Evolutionary conservation across 257 asterid species (phyloP).

Genomic region (Solanum chilense): DNA sequence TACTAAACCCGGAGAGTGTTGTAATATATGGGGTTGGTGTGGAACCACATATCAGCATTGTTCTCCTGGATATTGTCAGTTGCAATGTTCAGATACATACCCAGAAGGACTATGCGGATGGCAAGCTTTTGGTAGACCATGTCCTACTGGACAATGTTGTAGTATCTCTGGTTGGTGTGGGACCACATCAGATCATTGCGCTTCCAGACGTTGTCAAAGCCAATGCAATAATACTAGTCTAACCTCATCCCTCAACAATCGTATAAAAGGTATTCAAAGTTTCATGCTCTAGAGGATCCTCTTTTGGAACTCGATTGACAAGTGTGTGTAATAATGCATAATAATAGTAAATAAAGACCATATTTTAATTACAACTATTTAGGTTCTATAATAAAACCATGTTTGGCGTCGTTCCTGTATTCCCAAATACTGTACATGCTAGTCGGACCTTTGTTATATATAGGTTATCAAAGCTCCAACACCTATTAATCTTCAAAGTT

Average conservation of each 20-base stretch:
- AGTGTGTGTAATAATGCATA: no score
- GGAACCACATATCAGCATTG: neutral
- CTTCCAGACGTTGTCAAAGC: neutral
- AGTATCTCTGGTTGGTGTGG: neutral
- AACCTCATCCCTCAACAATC: neutral
- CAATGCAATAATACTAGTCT: neutral
- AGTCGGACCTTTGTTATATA: no score
- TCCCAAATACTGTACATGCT: no score
- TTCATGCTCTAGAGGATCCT: neutral
- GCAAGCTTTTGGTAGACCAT: no score
- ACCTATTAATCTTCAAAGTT: no score
- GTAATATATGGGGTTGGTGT: neutral
- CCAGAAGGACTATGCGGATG: no score
- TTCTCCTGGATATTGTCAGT: neutral
- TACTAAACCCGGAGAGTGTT: neutral
- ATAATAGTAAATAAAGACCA: no score
- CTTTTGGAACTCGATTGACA: neutral
- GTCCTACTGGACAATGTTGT: neutral
- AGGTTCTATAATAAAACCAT: no score
- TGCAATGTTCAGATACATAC: neutral
- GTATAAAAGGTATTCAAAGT: neutral
- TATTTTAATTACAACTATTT: no score
- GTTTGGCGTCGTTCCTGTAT: no score
- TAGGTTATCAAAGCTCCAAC: no score
- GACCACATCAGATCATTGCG: neutral